phyloP scores from a whole-genome alignment of 495 filamentous ascomycete genomes.

The Penicillium salamii region DNA sequence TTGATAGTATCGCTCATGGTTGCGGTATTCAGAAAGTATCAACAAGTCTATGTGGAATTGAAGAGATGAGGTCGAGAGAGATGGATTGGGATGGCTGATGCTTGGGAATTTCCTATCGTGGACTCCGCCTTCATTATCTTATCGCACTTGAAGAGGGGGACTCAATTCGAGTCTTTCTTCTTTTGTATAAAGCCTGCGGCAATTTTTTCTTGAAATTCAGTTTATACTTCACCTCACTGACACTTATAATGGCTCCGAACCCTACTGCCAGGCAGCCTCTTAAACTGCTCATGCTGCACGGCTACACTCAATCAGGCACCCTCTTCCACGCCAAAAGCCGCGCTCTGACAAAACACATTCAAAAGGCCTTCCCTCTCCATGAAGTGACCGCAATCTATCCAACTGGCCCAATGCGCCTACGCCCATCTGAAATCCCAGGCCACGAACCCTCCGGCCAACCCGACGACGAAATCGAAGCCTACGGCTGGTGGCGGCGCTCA shows the following conservation, averaged over 20 bases:
- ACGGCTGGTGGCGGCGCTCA: slow-evolving; percentile 81
- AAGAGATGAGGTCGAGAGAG: neutral
- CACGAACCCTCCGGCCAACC: slow-evolving; percentile 42
- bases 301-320: slow-evolving; percentile 88
- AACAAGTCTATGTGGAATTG: neutral
- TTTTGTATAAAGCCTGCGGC: neutral
- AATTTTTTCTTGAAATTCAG: neutral
- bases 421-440: slow-evolving; percentile 68
- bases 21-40: neutral
- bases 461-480: slow-evolving; percentile 57
- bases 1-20: slow-evolving; percentile 7
- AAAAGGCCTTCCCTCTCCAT: slow-evolving; percentile 63
- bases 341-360: slow-evolving; percentile 76
- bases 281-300: slow-evolving; percentile 57
- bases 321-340: slow-evolving; percentile 88
- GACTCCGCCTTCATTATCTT: neutral
- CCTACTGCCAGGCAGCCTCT: slow-evolving; percentile 33
- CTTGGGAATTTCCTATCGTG: neutral
- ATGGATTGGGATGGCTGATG: slow-evolving; percentile 10
- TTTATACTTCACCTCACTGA: neutral
- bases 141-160: neutral
- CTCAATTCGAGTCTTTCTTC: neutral
- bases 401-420: slow-evolving; percentile 55
- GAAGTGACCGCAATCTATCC: slow-evolving; percentile 53
- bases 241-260: slow-evolving; percentile 21